A percentile compares a stretch with the other conserved stretches of the same genome.
Conservation (phyloP, 2,329 filamentous ascomycete species). For the Didymella exigua region DNA sequence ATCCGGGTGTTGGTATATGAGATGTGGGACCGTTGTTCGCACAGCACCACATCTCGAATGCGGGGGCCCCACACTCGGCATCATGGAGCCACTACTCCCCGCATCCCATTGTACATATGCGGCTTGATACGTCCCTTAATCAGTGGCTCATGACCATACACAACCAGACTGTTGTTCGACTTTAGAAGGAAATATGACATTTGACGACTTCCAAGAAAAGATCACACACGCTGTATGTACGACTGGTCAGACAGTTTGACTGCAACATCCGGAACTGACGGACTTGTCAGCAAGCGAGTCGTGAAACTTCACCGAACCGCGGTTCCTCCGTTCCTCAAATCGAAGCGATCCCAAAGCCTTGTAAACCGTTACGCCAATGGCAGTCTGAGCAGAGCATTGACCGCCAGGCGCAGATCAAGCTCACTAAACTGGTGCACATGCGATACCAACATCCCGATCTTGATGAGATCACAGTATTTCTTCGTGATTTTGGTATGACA, state of each 20-base stretch:
- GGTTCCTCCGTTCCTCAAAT: conserved; percentile 49
- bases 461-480: conserved; percentile 54
- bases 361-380: conserved; percentile 47
- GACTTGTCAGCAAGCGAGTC: conserved; percentile 30
- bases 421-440: conserved; percentile 59
- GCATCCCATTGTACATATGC: conserved; percentile 3
- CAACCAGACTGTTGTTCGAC: neutral
- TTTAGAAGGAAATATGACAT: conserved; percentile 31
- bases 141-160: too few relatives aligned
- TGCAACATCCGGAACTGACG: neutral
- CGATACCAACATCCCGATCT: conserved; percentile 61
- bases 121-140: too few relatives aligned
- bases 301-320: conserved; percentile 48
- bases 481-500: conserved; percentile 46
- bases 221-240: conserved; percentile 35
- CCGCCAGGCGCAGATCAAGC: conserved; percentile 51
- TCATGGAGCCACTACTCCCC: conserved; percentile 8
- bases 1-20: too few relatives aligned
- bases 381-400: conserved; percentile 51
- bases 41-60: neutral
- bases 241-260: neutral
- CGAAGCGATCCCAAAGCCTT: conserved; percentile 45
- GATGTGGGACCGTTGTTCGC: neutral
- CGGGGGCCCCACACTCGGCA: conserved; percentile 38
- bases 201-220: conserved; percentile 40